Evolutionary conservation across 2,329 filamentous ascomycete genomes (phyloP).

Genomic region (Graphiopsis chlorocephala): DNA sequence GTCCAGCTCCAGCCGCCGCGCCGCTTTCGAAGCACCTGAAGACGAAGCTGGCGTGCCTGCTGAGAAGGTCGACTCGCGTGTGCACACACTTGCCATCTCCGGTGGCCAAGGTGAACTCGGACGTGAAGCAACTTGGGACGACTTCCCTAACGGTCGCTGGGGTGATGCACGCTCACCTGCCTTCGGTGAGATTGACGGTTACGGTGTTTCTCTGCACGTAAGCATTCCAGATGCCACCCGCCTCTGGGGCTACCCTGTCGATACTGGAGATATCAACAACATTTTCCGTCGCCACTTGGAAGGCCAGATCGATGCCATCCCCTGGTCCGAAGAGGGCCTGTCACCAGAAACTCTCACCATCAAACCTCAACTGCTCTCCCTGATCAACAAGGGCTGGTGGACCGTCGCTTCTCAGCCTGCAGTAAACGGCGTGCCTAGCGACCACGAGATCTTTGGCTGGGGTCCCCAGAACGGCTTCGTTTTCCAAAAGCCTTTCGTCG

Average conservation of each 20-base stretch:
- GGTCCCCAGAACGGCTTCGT: constrained; percentile 89
- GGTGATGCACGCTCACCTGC: constrained; percentile 89
- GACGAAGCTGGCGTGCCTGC: constrained; percentile 74
- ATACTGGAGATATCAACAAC: constrained; percentile 67
- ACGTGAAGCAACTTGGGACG: constrained; percentile 96
- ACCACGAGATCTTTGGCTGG: constrained; percentile 84
- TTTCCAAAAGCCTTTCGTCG: constrained; percentile 97
- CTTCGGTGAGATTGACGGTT: constrained; percentile 97
- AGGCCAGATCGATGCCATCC: constrained; percentile 76
- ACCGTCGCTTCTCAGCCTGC: constrained; percentile 93
- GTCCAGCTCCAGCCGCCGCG: constrained; percentile 50
- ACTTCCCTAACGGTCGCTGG: constrained; percentile 95
- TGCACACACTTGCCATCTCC: constrained; percentile 78
- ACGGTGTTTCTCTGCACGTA: constrained; percentile 92
- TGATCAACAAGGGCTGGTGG: constrained; percentile 90
- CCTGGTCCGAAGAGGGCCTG: constrained; percentile 90
- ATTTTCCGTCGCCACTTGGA: constrained; percentile 80
- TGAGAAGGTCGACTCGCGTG: constrained; percentile 66
- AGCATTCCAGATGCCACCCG: constrained; percentile 77
- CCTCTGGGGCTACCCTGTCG: constrained; percentile 79
- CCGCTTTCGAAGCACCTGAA: constrained; percentile 64
- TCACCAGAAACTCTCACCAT: constrained; percentile 82
- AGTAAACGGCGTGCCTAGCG: constrained; percentile 78
- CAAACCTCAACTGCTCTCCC: constrained; percentile 65
- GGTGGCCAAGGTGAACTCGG: constrained; percentile 88